Conservation (phyloP, 345 rosid species). For the Nasturtium officinale region DNA sequence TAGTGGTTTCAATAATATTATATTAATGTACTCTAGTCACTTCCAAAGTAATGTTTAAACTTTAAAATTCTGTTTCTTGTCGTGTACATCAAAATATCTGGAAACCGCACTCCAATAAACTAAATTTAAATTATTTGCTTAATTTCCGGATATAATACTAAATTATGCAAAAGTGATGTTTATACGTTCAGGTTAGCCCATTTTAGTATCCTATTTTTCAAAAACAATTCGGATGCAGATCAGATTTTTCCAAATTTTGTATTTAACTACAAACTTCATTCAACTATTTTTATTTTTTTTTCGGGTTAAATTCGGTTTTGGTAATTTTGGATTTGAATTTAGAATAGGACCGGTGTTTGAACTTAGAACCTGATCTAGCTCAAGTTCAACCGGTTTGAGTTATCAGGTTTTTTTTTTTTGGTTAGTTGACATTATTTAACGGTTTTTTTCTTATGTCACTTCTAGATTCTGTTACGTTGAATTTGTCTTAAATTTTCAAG, state of each 20-base stretch:
- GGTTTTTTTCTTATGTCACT: not conserved
- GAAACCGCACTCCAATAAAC: not conserved
- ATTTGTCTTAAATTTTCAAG: conserved; percentile 1
- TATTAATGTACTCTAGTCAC: conserved; percentile 2
- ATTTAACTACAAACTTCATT: no score
- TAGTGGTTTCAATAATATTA: conserved; percentile 16
- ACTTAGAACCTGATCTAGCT: not conserved
- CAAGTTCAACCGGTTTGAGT: not conserved
- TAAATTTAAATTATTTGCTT: not conserved
- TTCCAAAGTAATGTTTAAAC: conserved; percentile 12
- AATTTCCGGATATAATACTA: conserved; percentile 12
- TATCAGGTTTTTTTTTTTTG: not conserved
- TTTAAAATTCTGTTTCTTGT: conserved; percentile 26
- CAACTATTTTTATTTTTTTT: no score
- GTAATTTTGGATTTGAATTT: no score
- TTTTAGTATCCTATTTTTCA: no score
- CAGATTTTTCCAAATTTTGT: no score
- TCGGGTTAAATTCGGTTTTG: no score
- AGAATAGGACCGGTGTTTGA: not conserved
- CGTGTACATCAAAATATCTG: conserved; percentile 31
- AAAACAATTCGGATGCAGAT: no score
- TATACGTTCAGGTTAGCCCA: no score
- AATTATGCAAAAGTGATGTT: not conserved
- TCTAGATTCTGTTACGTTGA: not conserved
- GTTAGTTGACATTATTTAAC: not conserved